Conservation (phyloP, 805 yeast species). For the Pichia exigua region DNA sequence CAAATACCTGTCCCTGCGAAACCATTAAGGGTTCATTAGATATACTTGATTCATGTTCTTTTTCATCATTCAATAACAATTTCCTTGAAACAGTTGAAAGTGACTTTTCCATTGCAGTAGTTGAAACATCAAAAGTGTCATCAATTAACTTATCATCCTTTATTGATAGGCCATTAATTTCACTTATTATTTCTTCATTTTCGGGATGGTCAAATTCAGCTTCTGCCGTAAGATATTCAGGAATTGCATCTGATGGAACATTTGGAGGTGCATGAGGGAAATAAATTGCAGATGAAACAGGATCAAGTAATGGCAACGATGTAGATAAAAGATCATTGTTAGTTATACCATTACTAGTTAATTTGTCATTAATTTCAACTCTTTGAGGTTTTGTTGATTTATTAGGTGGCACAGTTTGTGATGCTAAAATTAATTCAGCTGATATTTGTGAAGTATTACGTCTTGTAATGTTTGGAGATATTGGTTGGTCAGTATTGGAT, state of each 20-base stretch:
- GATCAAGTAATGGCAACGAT: constrained; percentile 35
- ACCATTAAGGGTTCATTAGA: not conserved
- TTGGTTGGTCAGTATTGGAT: not conserved
- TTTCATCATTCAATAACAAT: not conserved
- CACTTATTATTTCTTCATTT: constrained; percentile 3
- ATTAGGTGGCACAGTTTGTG: not conserved
- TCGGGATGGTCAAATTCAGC: constrained; percentile 36
- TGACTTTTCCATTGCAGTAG: not conserved
- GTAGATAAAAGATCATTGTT: not conserved
- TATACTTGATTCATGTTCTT: not conserved
- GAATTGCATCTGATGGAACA: constrained; percentile 7
- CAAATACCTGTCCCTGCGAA: not conserved
- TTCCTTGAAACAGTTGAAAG: not conserved
- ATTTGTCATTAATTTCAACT: not conserved
- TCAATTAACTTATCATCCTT: not conserved
- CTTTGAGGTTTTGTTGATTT: not conserved
- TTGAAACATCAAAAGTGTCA: not conserved
- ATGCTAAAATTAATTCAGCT: not conserved
- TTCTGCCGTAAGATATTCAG: constrained; percentile 42
- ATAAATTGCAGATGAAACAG: constrained; percentile 64
- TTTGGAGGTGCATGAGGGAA: constrained; percentile 53
- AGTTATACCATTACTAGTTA: not conserved
- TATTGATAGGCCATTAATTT: not conserved
- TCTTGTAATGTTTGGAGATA: not conserved
- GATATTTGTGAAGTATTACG: not conserved